Evolutionary conservation across 2,329 filamentous ascomycete genomes (phyloP), one percentile per base, ranked within the genome.

Genomic region (Fusarium coicis): DNA sequence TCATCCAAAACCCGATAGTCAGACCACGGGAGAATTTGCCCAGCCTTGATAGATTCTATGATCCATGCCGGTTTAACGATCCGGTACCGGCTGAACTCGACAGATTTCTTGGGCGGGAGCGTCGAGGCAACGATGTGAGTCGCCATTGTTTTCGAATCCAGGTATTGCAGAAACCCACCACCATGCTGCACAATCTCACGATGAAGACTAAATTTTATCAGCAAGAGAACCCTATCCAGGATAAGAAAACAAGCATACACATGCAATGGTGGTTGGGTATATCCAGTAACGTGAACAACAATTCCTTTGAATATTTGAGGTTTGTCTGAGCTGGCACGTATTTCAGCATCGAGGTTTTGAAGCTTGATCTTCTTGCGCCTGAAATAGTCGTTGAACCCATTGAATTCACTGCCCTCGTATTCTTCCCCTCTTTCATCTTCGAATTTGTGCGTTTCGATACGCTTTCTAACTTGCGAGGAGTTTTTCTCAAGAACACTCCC

Each of bases 51-150:
- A 69, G 95, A 98, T 76, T 99, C 96, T 19, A 94, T 92, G 7
- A 99, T 89, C 96, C 96, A 99, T 26, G 94, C 91, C 2, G 96
- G 96, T 81, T 96, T 97, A 56, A 98, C 96, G 42, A 99, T 93
- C 50, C 96, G 91, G 81, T 98, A 98, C 73, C 90, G 91, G 60
- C 87, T 89, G 79, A 97, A 98, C 73, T 99, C 96, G 60, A 96
- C 90, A 34, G 91, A 91, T 82, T 99, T 99, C 84, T 98, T 98
- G 0, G 94, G 95, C 0, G 96, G 96, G 28, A 99, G 85, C 59
- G 90, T 92, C 58, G 94, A 96, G 7, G 96, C 95, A 76, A 99
- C 95, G 74, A 99, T 97, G 80, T 99, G 96, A 2, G 97, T 99
- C 1, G 95, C 96, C 80, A 93, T 92, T 2, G 96, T 98, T 84